Base-by-base conservation (phyloP, 768 basidiomycete species). In the Royoungia palumana region DNA sequence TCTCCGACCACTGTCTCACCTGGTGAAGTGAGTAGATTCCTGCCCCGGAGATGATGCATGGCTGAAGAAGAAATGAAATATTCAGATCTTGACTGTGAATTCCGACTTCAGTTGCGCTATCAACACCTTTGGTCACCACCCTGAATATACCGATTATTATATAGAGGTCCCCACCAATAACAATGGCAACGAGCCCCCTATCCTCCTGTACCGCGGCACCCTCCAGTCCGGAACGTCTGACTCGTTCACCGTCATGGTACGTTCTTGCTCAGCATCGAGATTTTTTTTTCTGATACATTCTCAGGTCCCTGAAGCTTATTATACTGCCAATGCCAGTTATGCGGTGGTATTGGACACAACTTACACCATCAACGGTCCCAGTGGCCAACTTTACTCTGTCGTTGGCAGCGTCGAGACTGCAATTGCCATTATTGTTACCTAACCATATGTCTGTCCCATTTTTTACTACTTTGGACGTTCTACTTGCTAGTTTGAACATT, bases 111-210 rank as follows among this genome's bases (percentile, higher is more conserved):
- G n/a, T 11, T 67, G 65, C 10, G 60, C 67, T 34, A 50, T 59
- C 49, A 52, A 54, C 28, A 40, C 4, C 45, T 56, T 56, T 12
- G 53, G 50, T 12, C 19, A 41, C n/a, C n/a, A 27, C 13, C 65
- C 65, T 4, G 35, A 57, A 47, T 67, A 43, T 46, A 66, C 56
- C 48, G 65, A 67, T 46, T 67, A 68, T 47, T 70, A 67, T 28
- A 64, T 67, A 17, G 68, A 66, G 43, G 65, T 70, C 14, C 66
- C 68, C 9, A 41, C 42, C 21, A 59, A 63, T 35, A 70, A 67
- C 57, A 67, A 57, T 24, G 65, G 66, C 19, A 1, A 57, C 25
- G 68, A 67, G 20, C 59, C 65, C 32, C 61, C 58, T 4, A 68
- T 67, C 51, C 61, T 67, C 35, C 41, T 67, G 41, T 47, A 49